Percentiles rank a stretch among this genome's conserved stretches.
phyloP scores from a whole-genome alignment of 768 basidiomycete species.

The Lactarius hengduanensis region DNA sequence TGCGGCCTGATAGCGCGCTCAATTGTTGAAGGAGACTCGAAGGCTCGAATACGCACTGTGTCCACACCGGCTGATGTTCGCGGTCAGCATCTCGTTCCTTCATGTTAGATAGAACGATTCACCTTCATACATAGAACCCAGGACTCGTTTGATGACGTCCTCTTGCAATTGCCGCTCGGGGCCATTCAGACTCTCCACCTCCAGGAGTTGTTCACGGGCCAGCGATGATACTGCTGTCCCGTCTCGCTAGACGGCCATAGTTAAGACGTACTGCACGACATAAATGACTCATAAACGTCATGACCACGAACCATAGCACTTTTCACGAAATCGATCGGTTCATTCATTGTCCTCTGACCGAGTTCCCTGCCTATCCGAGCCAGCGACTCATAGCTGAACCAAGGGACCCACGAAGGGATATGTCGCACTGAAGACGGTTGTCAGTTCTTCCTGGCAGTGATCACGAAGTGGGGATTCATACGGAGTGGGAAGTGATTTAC shows the following conservation, averaged over 20 bases:
- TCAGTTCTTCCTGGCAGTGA: too few species aligned
- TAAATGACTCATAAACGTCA: background rate
- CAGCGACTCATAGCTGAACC: conserved; percentile 8
- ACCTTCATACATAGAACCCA: too few species aligned
- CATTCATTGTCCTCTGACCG: background rate
- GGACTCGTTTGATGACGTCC: too few species aligned
- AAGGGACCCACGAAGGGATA: background rate
- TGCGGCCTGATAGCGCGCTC: conserved; percentile 2
- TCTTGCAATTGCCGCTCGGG: too few species aligned
- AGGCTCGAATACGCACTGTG: background rate
- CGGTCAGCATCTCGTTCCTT: too few species aligned
- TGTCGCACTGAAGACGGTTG: background rate
- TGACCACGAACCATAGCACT: background rate
- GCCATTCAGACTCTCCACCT: too few species aligned
- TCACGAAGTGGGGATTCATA: background rate
- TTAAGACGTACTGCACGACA: too few species aligned
- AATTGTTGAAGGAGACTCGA: background rate
- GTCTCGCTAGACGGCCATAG: too few species aligned
- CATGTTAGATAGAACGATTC: too few species aligned
- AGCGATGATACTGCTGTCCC: too few species aligned
- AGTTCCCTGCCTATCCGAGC: background rate
- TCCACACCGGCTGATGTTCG: conserved; percentile 1
- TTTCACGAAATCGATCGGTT: background rate
- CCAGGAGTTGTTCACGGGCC: too few species aligned
- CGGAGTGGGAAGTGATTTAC: background rate